phyloP scores from a whole-genome alignment of 352 stramenopile genomes.

The Phytophthora nicotianae region DNA sequence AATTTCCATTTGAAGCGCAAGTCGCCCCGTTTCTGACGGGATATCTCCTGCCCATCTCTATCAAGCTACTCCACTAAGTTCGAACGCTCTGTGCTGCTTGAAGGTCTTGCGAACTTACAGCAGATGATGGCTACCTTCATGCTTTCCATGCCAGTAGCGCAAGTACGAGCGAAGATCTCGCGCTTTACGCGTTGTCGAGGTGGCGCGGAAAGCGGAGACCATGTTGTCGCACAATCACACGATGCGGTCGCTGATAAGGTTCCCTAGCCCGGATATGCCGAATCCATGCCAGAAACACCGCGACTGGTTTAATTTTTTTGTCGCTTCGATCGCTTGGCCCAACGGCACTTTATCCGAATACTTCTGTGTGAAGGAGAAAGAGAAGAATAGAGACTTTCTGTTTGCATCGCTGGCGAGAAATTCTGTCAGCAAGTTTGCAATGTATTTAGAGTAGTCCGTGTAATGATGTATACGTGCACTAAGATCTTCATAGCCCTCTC shows the following conservation, averaged over 20 bases:
- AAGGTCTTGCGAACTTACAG: constrained; percentile 2
- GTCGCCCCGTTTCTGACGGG: constrained; percentile 28
- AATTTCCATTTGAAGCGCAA: constrained; percentile 9
- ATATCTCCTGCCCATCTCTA: constrained; percentile 25
- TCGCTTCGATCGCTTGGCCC: constrained; percentile 1
- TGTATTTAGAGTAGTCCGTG: too few species aligned
- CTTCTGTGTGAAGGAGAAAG: not conserved
- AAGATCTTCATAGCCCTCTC: not conserved
- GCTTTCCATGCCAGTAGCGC: not conserved
- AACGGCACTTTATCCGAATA: not conserved
- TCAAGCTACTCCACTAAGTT: constrained; percentile 6
- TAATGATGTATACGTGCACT: constrained; percentile 1
- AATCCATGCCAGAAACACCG: not conserved
- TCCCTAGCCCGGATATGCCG: constrained; percentile 29
- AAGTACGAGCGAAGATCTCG: not conserved
- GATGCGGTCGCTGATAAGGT: constrained; percentile 8
- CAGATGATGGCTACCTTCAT: not conserved
- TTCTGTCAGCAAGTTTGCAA: not conserved
- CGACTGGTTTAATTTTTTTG: too few species aligned
- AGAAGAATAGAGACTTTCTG: constrained; percentile 6
- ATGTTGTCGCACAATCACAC: constrained; percentile 13
- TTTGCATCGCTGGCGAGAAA: not conserved
- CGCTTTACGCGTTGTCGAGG: not conserved
- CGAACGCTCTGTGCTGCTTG: not conserved
- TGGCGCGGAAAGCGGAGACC: constrained; percentile 8